Percentiles rank a stretch among this genome's conserved stretches.
Conservation (phyloP, 2,329 filamentous ascomycete species). For the Venturia carpophila region DNA sequence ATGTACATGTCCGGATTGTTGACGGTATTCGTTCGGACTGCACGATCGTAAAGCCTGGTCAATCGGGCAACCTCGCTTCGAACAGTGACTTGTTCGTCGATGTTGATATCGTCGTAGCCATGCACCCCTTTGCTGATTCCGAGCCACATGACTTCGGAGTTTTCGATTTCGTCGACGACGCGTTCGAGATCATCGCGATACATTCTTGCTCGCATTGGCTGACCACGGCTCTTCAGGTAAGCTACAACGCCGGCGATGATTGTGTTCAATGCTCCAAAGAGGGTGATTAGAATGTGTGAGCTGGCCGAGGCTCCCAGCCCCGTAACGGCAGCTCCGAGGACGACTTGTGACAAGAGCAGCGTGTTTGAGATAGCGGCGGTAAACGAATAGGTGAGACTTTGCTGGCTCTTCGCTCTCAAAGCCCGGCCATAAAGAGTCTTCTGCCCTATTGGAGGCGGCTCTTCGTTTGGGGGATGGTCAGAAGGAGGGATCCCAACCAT, state of each 20-base stretch:
- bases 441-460: conserved; percentile 23
- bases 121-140: conserved; percentile 37
- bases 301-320: conserved; percentile 32
- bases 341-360: conserved; percentile 33
- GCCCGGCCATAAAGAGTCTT: conserved; percentile 33
- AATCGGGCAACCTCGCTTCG: conserved; percentile 24
- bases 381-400: conserved; percentile 31
- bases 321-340: conserved; percentile 35
- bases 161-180: conserved; percentile 36
- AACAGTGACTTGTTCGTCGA: conserved; percentile 37
- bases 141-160: conserved; percentile 37
- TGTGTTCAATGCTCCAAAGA: conserved; percentile 36
- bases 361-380: conserved; percentile 33
- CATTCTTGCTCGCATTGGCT: conserved; percentile 35
- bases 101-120: conserved; percentile 41
- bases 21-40: conserved; percentile 18
- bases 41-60: conserved; percentile 19
- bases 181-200: conserved; percentile 35
- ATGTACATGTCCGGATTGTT: conserved; percentile 20
- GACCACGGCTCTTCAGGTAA: conserved; percentile 34
- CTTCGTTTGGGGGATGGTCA: conserved; percentile 24
- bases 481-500: conserved; percentile 31
- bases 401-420: conserved; percentile 26
- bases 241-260: conserved; percentile 36
- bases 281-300: conserved; percentile 32